These are phyloP conservation scores for Mucor saturninus DNA, from an alignment of 371 early-diverging fungal genomes.

Conservation along the genomic window DNA sequence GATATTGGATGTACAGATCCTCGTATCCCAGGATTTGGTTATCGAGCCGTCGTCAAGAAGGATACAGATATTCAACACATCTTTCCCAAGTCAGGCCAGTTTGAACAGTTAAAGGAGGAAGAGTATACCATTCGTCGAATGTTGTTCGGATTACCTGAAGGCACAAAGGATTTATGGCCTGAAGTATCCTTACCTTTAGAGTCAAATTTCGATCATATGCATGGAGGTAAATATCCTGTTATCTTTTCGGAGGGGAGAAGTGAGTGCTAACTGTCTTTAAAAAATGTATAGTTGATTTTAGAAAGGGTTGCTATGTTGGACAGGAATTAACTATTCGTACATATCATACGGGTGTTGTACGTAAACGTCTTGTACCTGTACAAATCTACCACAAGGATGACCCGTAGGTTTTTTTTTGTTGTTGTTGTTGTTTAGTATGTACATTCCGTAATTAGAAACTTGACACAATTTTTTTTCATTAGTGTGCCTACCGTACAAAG, in stretches of 20 bases:
- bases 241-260: background rate
- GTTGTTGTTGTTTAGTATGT: no score
- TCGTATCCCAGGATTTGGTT: conserved; percentile 64
- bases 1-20: conserved; percentile 65
- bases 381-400: conserved; percentile 55
- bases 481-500: conserved; percentile 43
- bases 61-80: conserved; percentile 29
- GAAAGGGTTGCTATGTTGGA: conserved; percentile 97
- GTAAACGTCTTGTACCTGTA: conserved; percentile 92
- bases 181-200: conserved; percentile 86
- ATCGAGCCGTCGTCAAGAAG: conserved; percentile 53
- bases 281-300: conserved; percentile 78
- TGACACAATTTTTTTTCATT: background rate
- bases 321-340: conserved; percentile 97
- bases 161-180: conserved; percentile 76
- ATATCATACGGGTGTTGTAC: conserved; percentile 91
- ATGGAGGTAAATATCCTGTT: conserved; percentile 64
- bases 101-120: conserved; percentile 46
- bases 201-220: conserved; percentile 90
- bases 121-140: conserved; percentile 84
- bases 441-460: background rate
- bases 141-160: conserved; percentile 89
- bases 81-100: conserved; percentile 34
- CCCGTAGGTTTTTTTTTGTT: conserved; percentile 32
- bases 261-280: background rate